Evolutionary conservation across 345 rosid genomes (phyloP).

Genomic region (Cochlearia excelsa): DNA sequence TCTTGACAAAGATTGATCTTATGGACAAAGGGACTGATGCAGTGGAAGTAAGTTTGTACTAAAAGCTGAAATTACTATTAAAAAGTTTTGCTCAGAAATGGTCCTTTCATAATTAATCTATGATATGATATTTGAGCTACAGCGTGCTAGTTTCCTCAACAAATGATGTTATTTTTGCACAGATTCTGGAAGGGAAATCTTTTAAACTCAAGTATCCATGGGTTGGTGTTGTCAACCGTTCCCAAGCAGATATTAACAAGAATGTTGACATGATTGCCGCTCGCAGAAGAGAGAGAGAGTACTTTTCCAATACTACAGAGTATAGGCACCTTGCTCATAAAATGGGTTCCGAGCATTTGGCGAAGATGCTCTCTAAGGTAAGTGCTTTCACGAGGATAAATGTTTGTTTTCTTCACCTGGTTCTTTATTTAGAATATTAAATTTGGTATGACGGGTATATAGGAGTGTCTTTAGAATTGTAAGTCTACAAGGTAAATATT

Average conservation of each 20-base stretch:
- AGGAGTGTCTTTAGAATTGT: constrained; percentile 2
- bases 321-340: constrained; percentile 93
- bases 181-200: constrained; percentile 93
- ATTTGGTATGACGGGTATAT: constrained; percentile 3
- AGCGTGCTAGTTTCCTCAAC: background rate
- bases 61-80: constrained; percentile 14
- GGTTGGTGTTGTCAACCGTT: constrained; percentile 98
- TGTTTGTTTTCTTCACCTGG: constrained; percentile 5
- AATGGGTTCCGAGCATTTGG: constrained; percentile 99
- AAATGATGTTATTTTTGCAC: constrained; percentile 24
- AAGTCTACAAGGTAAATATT: constrained; percentile 49
- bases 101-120: background rate
- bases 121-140: constrained; percentile 17
- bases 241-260: constrained; percentile 98
- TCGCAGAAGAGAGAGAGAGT: constrained; percentile 90
- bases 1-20: constrained; percentile 97
- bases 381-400: constrained; percentile 14
- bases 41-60: constrained; percentile 69
- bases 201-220: constrained; percentile 90
- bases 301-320: constrained; percentile 78
- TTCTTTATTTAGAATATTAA: constrained; percentile 3
- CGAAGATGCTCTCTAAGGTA: constrained; percentile 94
- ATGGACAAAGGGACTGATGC: constrained; percentile 99
- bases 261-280: constrained; percentile 99
- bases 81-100: background rate